Base-by-base conservation (phyloP, 805 yeast genomes). In the Kluyveromyces aestuarii region DNA sequence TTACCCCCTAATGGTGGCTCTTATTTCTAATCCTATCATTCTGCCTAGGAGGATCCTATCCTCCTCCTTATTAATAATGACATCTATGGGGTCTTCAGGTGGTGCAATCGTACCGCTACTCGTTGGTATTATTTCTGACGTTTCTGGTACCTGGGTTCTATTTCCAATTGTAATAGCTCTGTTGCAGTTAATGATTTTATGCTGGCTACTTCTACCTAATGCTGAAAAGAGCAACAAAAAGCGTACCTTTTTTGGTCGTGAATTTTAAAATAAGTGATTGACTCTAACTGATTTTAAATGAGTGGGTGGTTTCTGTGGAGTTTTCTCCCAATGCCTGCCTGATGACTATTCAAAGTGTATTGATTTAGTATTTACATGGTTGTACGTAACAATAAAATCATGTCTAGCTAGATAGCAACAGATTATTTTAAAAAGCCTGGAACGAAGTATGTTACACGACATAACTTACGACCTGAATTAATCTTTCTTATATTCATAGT, bases 51-150 rank as follows among this genome's bases (percentile, higher is more conserved):
- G 72, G 59, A 75, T 76, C 49, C 78, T 74, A 57, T 71, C 74
- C 42, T 70, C 76, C 37, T 69, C 80, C 0, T 56, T 77, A 54
- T 75, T 80, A 1, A 67, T 77, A 41, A 72, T 71, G 62, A 74
- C 80, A 1, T 80, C 81, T 0, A 75, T 76, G 57, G 82, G 82
- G 0, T 71, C 77, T 8, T 69, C 76, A 18, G 82, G 82, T 16
- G 82, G 81, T n/a, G 79, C 81, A 2, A 56, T 77, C 5, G 69
- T 76, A 49, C 82, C 82, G 27, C 77, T 77, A 53, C 42, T 76
- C 14, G 75, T 76, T 14, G 82, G 82, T 37, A 58, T 77, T 46
- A 62, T 75, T 16, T 68, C 78, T 5, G 73, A 76, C 56, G 61
- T 50, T 44, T 59, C 58, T 3, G 80, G 80, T 2, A 69, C 81